Evolutionary conservation across 208 protist species (phyloP), one percentile per base, ranked within the genome.

Genomic region (Leishmania braziliensis): DNA sequence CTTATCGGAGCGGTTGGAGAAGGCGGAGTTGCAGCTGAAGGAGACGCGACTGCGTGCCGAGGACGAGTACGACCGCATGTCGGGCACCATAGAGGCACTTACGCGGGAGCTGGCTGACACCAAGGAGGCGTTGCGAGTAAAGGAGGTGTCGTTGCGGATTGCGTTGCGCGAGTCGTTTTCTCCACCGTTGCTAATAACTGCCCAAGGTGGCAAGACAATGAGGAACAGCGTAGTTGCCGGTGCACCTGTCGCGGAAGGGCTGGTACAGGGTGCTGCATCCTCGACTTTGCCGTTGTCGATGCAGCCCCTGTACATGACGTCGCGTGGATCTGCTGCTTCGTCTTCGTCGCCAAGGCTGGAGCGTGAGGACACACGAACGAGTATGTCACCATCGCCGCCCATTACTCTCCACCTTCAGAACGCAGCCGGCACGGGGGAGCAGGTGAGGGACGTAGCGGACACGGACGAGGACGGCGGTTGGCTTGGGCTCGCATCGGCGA

Each of bases 81-180:
- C 77, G 9, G 62, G 58, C 60, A 81, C 69, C 56, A 82, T 86
- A 1, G 84, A 80, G 50, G 9, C 0, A 2, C 63, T 90, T 33
- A 78, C 63, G 53, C 62, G 56, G 14, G 82, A 88, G 84, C 60
- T 90, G 53, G 68, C 72, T 3, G 75, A 77, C 53, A 60, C 84
- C 1, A 81, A 79, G 68, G 78, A 75, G 69, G 87, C 80, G 12
- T 79, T 90, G 60, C 75, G 81, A 12, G 66, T 87, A 18, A 93
- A 90, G 80, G 84, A 90, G 72, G 65, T 81, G 20, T 86, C 90
- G n/a, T 80, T 93, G 33, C 84, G 88, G 10, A 91, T 89, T 53
- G 86, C 86, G 26, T 65, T 93, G 63, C 80, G 84, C 29, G 84
- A 84, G 68, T 84, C 86, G 16, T 65, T 79, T 26, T 68, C 48